These are phyloP conservation scores for Dothiorella sarmentorum DNA, from an alignment of 2,329 filamentous ascomycete species.

Conservation along the genomic window DNA sequence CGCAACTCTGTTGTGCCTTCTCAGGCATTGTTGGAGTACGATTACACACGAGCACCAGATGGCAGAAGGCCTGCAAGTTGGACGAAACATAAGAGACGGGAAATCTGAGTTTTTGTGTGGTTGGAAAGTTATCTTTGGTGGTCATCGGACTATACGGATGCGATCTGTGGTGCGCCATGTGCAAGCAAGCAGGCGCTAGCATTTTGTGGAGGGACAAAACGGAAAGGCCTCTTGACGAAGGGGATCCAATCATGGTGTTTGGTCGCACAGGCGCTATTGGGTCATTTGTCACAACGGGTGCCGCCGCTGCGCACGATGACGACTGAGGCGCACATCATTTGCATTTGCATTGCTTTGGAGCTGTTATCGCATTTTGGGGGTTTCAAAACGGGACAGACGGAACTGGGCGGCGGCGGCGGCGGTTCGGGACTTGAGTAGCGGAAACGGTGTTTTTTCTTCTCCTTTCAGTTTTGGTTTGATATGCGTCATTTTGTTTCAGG, in stretches of 20 bases:
- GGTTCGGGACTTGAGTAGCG: conserved; percentile 13
- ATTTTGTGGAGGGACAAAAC: conserved; percentile 3
- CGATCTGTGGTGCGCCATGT: background rate
- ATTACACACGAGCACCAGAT: background rate
- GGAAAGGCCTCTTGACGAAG: background rate
- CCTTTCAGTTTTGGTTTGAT: conserved; percentile 11
- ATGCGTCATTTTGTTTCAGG: conserved; percentile 15
- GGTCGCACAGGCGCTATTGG: conserved; percentile 12
- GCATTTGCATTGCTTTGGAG: conserved; percentile 1
- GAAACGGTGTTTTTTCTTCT: background rate
- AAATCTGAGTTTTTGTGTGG: background rate
- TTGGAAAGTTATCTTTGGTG: background rate
- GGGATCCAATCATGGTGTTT: background rate
- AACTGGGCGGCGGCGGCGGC: background rate
- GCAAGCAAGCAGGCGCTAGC: background rate
- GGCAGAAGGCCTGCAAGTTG: background rate
- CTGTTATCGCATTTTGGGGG: conserved; percentile 3
- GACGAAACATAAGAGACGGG: background rate
- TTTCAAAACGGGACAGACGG: background rate
- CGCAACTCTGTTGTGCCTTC: background rate
- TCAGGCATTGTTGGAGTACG: background rate
- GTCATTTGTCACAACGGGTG: background rate
- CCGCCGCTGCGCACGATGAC: background rate
- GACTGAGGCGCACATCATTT: conserved; percentile 2
- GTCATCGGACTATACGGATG: background rate